Conservation (phyloP, 2,329 filamentous ascomycete genomes). For the Zasmidium angulare region DNA sequence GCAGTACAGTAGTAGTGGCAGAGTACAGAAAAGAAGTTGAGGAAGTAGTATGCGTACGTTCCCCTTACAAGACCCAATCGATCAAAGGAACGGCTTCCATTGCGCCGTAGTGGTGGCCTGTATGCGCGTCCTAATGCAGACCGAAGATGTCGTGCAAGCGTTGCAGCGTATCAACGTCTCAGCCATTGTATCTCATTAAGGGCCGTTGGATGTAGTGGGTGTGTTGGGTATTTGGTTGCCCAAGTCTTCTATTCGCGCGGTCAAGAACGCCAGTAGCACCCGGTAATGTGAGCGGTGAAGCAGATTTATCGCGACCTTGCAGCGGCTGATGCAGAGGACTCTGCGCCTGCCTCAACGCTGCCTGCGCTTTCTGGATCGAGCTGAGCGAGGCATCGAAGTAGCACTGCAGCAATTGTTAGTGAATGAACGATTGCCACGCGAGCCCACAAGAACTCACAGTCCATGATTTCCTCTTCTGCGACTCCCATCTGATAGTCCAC, state of each 20-base stretch:
- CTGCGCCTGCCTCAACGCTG: slow-evolving; percentile 14
- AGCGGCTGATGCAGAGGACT: slow-evolving; percentile 17
- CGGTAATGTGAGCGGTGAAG: neutral
- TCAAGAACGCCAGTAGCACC: neutral
- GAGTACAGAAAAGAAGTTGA: neutral
- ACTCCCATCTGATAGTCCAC: slow-evolving; percentile 98
- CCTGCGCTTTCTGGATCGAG: slow-evolving; percentile 23
- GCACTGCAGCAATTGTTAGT: slow-evolving; percentile 20
- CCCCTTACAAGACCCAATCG: neutral
- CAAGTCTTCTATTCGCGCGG: neutral
- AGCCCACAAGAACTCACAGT: slow-evolving; percentile 57
- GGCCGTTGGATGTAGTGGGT: neutral
- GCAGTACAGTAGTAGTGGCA: neutral
- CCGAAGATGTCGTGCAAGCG: neutral
- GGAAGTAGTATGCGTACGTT: no score
- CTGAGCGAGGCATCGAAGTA: slow-evolving; percentile 22
- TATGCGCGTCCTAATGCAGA: slow-evolving; percentile 1
- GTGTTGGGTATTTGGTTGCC: slow-evolving; percentile 3
- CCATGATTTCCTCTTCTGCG: slow-evolving; percentile 89
- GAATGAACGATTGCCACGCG: neutral
- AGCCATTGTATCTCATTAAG: slow-evolving; percentile 1
- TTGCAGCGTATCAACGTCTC: neutral
- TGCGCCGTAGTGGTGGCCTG: neutral
- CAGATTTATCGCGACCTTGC: slow-evolving; percentile 18
- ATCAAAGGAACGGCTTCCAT: neutral